Conservation (phyloP, 345 rosid genomes). For the Eucalyptus caleyi region DNA sequence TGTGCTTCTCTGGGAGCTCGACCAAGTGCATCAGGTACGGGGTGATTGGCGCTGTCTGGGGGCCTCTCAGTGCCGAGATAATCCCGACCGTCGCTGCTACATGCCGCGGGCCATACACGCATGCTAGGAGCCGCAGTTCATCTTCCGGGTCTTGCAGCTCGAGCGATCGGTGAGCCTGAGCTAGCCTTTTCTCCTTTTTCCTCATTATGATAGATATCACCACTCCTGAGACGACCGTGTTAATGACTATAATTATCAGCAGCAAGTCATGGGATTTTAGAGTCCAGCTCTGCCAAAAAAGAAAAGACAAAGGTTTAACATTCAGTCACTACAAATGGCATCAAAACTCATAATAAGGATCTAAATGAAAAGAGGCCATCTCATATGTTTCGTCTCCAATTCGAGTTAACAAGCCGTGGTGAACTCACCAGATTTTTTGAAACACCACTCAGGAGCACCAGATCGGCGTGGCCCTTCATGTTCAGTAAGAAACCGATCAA, state of each 20-base stretch:
- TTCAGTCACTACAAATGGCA: neutral
- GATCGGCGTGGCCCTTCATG: slow-evolving; percentile 62
- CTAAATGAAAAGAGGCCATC: neutral
- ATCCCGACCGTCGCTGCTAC: slow-evolving; percentile 44
- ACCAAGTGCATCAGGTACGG: slow-evolving; percentile 68
- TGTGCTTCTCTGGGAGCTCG: slow-evolving; percentile 54
- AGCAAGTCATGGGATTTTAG: slow-evolving; percentile 30
- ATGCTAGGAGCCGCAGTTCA: slow-evolving; percentile 57
- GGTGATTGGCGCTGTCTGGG: slow-evolving; percentile 15
- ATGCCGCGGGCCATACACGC: slow-evolving; percentile 71
- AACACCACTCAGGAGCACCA: slow-evolving; percentile 23
- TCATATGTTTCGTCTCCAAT: neutral
- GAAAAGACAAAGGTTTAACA: neutral
- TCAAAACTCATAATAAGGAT: neutral
- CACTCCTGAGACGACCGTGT: slow-evolving; percentile 48
- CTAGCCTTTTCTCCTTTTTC: slow-evolving; percentile 18
- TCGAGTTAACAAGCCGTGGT: neutral
- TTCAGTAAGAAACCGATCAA: slow-evolving; percentile 45
- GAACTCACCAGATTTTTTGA: slow-evolving; percentile 4
- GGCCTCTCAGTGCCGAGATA: slow-evolving; percentile 38
- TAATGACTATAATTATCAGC: slow-evolving; percentile 37
- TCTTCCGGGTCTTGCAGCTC: slow-evolving; percentile 31
- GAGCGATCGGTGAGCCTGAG: slow-evolving; percentile 26
- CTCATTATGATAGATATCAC: slow-evolving; percentile 26
- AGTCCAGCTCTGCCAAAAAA: slow-evolving; percentile 17